Percentiles rank a stretch among this genome's conserved stretches.
These are phyloP conservation scores for Guyanaporus albipodus DNA, from an alignment of 768 basidiomycete species.

Conservation along the genomic window DNA sequence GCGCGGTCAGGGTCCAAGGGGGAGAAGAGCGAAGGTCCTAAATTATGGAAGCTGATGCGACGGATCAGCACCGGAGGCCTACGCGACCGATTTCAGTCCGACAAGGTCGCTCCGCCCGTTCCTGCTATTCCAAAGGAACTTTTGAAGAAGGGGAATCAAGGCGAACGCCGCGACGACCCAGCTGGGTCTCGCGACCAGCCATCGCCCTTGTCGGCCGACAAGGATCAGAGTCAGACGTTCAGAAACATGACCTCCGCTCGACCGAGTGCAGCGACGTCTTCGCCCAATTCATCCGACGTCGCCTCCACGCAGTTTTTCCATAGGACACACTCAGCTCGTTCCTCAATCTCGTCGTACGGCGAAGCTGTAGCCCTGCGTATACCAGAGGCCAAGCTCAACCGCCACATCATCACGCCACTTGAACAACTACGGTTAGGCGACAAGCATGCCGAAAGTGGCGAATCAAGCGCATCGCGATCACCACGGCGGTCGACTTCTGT, in stretches of 20 bases:
- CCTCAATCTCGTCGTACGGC: conserved; percentile 56
- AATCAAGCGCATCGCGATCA: conserved; percentile 2
- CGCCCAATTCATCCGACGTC: conserved; percentile 56
- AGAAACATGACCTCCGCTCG: conserved; percentile 22
- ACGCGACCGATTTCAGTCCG: conserved; percentile 42
- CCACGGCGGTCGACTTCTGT: conserved; percentile 21
- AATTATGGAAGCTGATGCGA: conserved; percentile 68
- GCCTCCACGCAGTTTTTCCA: conserved; percentile 53
- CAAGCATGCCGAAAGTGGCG: conserved; percentile 12
- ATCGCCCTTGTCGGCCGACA: conserved; percentile 6
- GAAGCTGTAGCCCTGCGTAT: conserved; percentile 38
- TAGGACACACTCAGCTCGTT: conserved; percentile 43
- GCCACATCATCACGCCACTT: conserved; percentile 53
- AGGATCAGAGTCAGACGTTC: neutral
- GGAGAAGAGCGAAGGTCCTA: conserved; percentile 34
- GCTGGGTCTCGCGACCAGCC: conserved; percentile 7
- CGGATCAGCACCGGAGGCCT: conserved; percentile 62
- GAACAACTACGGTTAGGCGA: conserved; percentile 46
- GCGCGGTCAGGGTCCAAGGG: conserved; percentile 12
- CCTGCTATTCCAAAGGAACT: conserved; percentile 54
- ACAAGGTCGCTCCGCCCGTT: conserved; percentile 47
- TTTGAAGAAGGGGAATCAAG: conserved; percentile 9
- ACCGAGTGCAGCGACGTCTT: conserved; percentile 50
- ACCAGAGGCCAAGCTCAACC: conserved; percentile 31
- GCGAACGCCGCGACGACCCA: conserved; percentile 1